phyloP scores from a whole-genome alignment of 75 land plant species.

The Larix kaempferi region DNA sequence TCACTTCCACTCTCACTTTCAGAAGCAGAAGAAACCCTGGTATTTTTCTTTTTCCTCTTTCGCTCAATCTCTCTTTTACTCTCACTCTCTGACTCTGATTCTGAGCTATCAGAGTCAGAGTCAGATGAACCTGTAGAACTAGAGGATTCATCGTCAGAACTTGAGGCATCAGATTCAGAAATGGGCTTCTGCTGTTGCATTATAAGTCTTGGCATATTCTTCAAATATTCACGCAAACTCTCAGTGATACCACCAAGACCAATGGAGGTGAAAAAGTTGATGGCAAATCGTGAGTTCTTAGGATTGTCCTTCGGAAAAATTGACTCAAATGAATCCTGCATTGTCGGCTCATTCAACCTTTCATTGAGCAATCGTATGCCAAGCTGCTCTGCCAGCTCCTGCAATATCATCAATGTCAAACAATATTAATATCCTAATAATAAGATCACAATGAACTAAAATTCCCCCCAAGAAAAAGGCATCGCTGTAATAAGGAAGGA shows the following conservation, averaged over 20 bases:
- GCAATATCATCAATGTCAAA: not conserved
- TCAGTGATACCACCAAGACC: conserved; percentile 96
- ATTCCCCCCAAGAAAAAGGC: no score
- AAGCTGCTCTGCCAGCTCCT: conserved; percentile 81
- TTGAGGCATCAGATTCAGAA: conserved; percentile 35
- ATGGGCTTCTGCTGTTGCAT: conserved; percentile 77
- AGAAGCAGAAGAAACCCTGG: not conserved
- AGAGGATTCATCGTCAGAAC: not conserved
- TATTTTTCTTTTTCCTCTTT: not conserved
- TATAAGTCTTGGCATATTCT: conserved; percentile 86
- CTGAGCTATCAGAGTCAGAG: conserved; percentile 25
- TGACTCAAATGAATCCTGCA: conserved; percentile 80
- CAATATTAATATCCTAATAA: not conserved
- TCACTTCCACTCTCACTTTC: conserved; percentile 1
- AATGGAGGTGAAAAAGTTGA: conserved; percentile 91
- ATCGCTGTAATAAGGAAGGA: no score
- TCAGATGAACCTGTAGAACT: conserved; percentile 16
- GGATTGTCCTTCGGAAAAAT: conserved; percentile 85
- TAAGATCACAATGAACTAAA: no score
- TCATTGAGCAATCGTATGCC: conserved; percentile 82
- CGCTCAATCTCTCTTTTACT: not conserved
- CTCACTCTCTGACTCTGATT: conserved; percentile 18
- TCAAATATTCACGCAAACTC: conserved; percentile 75
- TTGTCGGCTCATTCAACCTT: conserved; percentile 64
- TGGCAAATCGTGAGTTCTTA: conserved; percentile 76